Conservation (phyloP, 208 protist genomes). For the Leishmania amazonensis region DNA sequence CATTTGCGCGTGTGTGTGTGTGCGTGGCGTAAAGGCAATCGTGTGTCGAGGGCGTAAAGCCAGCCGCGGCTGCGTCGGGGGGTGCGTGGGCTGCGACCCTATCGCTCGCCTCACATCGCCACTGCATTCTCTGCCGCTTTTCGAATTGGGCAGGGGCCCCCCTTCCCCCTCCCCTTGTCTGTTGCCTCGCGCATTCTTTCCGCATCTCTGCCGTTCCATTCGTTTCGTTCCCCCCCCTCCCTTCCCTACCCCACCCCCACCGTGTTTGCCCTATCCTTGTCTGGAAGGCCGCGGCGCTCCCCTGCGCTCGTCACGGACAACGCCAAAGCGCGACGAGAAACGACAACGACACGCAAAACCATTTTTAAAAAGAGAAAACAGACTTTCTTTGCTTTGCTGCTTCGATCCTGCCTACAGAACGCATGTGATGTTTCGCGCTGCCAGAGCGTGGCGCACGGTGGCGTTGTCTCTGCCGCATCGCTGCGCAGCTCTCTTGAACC, state of each 20-base stretch:
- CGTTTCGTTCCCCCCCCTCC: background rate
- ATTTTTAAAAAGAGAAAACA: background rate
- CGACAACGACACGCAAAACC: background rate
- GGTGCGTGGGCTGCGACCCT: background rate
- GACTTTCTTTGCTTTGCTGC: background rate
- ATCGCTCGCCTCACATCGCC: background rate
- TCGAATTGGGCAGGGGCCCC: background rate
- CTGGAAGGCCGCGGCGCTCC: background rate
- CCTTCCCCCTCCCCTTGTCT: background rate
- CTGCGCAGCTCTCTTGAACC: background rate
- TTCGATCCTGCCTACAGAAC: background rate
- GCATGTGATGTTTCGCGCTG: background rate
- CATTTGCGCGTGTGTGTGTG: background rate
- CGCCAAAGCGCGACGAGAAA: background rate
- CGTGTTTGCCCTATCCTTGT: background rate
- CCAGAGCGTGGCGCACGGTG: background rate
- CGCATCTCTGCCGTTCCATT: background rate
- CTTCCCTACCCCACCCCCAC: background rate
- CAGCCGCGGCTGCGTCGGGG: background rate
- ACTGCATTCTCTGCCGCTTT: background rate
- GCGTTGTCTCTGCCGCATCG: conserved; percentile 1
- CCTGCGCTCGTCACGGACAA: background rate
- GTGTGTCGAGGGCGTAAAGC: background rate
- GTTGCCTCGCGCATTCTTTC: background rate
- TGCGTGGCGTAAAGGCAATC: background rate